Base-by-base conservation (phyloP, 768 basidiomycete species). In the Trametes coccinea region DNA sequence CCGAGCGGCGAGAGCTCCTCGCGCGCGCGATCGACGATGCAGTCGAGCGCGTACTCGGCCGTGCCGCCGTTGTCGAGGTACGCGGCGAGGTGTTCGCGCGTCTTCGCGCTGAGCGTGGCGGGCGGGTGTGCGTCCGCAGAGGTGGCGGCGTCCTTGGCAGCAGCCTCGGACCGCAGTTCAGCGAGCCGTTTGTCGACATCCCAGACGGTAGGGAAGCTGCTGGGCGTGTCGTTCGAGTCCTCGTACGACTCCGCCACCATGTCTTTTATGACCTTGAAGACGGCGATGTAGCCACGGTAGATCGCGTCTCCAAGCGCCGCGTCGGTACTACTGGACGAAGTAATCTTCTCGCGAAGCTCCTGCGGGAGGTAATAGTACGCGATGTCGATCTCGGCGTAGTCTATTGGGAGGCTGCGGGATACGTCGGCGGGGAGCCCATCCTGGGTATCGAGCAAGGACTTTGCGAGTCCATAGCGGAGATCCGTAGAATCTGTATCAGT, bases 41-140 rank as follows among this genome's bases (percentile, higher is more conserved):
- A 70, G 62, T 74, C 73, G 14, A 73, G 69, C 17, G 67, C 73
- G 61, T 68, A 70, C 56, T 63, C 69, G 31, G 69, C 60, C 43
- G 60, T 58, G 7, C 74, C 74, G 17, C 74, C 74, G 16, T 67
- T 69, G 37, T 53, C 44, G 46, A 73, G 63, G 54, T 61, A 75
- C 17, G 60, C 44, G 16, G 45, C 52, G 54, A 66, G 60, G 54
- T 51, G 41, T 45, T 56, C 39, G 46, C 53, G 61, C 37, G 59
- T 53, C 40, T 44, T 47, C 31, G 61, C 13, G 29, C 39, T 29
- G n/a, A 51, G 48, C 27, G 13, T 16, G 4, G 49, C 40, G 44
- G 46, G 46, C 30, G 43, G 30, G 29, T 40, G 39, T n/a, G 16
- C 30, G 48, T 14, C 16, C 10, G 22, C 10, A 11, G 54, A 5